These are phyloP conservation scores for Citropsis articulata DNA, from an alignment of 345 rosid genomes.

Conservation along the genomic window DNA sequence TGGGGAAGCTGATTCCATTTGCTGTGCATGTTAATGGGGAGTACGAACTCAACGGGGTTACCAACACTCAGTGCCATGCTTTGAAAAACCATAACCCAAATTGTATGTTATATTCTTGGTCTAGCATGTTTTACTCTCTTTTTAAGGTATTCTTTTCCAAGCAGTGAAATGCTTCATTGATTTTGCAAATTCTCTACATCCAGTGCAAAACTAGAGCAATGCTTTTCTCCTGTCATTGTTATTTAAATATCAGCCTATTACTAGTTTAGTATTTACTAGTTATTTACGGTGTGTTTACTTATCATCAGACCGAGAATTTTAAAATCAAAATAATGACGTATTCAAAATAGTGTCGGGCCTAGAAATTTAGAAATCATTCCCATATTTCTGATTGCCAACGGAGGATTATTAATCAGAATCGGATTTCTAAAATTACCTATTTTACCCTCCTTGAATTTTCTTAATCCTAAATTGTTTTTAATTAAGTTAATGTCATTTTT, in stretches of 20 bases:
- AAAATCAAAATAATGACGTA: no score
- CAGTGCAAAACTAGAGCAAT: neutral
- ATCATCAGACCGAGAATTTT: no score
- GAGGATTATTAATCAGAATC: no score
- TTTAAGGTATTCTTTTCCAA: neutral
- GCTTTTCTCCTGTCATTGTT: conserved; percentile 1
- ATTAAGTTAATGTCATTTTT: no score
- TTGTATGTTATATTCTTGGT: neutral
- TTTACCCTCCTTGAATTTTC: no score
- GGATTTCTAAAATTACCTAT: no score
- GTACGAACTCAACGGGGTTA: neutral
- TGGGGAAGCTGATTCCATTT: neutral
- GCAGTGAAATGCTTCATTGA: neutral
- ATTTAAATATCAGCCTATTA: neutral
- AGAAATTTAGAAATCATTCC: no score
- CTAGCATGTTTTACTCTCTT: neutral
- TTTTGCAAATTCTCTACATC: neutral
- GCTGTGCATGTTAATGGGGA: neutral
- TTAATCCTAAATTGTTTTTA: no score
- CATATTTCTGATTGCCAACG: no score
- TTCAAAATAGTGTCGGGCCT: no score
- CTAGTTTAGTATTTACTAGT: no score
- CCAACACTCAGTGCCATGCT: neutral
- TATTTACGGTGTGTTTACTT: no score
- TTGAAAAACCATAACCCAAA: neutral